Evolutionary conservation across 1,284 basidiomycete species (phyloP), one percentile per base, ranked within the genome.

Genomic region (Irpex sp.): DNA sequence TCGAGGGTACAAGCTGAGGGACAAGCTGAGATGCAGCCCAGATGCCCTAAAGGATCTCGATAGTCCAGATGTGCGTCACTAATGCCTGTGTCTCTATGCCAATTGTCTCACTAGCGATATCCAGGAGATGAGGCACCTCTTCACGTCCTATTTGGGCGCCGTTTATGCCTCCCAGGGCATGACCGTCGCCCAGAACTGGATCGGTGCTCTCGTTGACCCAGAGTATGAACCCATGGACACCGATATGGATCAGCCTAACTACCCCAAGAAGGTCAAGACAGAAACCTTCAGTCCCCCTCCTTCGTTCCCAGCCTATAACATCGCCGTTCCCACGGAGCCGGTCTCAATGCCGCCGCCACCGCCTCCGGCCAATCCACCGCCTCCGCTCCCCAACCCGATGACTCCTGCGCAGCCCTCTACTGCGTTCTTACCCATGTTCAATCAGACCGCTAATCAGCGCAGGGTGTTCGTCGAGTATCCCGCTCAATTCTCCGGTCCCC

Each of bases 351-450:
- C 57, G 26, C 54, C 61, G 26, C 65, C 54, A n/a, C 77, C 74
- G 50, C 74, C 75, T 15, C 71, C 72, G 8, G 65, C 69, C 8
- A 66, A 74, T 21, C 74, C 74, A 55, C 72, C 75, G 8, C 71
- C 74, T 17, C 69, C 71, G 17, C 66, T 71, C 33, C 72, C 77
- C 21, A 88, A 88, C 70, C 83, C 85, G 46, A 71, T 85, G 54
- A 78, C 84, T 17, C 84, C 85, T 31, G 83, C 84, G 43, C 83
- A 84, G 68, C 85, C 84, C 4, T 74, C 79, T 63, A 74, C 83
- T 35, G 82, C 86, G 11, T 89, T 88, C 71, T 74, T 90, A 26
- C 87, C 88, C 0, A 70, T 87, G 39, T 91, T 92, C 75, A 91
- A 91, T 71, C 86, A 91, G 74, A 83, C 81, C 6, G 89, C 88